Percentiles rank a stretch among this genome's conserved stretches.
Evolutionary conservation across 75 land plant species (phyloP).

Genomic region (Larix kaempferi): DNA sequence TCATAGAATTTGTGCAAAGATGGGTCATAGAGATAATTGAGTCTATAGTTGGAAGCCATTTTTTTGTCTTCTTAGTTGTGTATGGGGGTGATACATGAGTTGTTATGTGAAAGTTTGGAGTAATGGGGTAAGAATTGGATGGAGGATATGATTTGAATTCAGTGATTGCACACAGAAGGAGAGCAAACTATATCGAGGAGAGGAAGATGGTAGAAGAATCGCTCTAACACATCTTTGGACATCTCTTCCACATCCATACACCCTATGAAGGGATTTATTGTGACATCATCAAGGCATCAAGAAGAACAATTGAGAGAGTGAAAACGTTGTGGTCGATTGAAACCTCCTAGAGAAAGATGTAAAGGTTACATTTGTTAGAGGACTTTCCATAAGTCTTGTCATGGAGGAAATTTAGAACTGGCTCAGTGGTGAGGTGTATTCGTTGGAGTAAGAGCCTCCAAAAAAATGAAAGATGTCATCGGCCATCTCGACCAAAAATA

Average conservation of each 20-base stretch:
- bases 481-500: no score
- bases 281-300: no score
- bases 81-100: constrained; percentile 32
- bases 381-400: no score
- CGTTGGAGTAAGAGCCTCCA: neutral
- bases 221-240: constrained; percentile 49
- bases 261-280: no score
- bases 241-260: constrained; percentile 24
- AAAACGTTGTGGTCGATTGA: no score
- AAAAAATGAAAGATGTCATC: no score
- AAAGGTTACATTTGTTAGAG: no score
- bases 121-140: constrained; percentile 34
- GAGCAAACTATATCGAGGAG: constrained; percentile 33
- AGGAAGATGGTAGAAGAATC: constrained; percentile 43
- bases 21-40: constrained; percentile 28
- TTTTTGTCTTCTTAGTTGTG: neutral
- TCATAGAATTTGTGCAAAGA: constrained; percentile 13
- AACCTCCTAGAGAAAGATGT: no score
- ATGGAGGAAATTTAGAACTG: no score
- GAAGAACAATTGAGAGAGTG: no score
- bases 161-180: constrained; percentile 39
- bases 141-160: constrained; percentile 36
- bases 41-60: constrained; percentile 1
- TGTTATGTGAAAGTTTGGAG: constrained; percentile 20
- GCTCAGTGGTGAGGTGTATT: no score